Conservation (phyloP, 2,329 filamentous ascomycete species). For the Massarina eburnea region DNA sequence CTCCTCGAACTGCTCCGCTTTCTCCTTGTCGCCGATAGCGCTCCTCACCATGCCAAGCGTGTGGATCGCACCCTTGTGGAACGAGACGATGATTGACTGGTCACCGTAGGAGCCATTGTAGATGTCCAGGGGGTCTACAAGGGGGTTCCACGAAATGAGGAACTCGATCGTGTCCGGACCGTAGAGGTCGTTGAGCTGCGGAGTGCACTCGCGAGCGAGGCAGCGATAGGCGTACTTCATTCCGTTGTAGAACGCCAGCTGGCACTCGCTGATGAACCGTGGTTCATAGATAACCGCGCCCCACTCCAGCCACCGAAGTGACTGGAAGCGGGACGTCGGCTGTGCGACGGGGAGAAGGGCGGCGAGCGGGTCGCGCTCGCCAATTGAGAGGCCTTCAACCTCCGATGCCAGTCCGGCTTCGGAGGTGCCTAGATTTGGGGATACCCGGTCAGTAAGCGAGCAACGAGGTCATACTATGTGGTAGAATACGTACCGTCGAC, state of each 20-base stretch:
- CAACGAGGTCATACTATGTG: background rate
- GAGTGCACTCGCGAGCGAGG: background rate
- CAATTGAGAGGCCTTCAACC: background rate
- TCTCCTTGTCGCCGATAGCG: background rate
- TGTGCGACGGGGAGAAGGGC: background rate
- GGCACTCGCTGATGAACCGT: background rate
- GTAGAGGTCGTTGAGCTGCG: background rate
- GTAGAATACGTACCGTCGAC: no score
- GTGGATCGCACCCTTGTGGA: background rate
- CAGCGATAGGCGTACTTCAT: background rate
- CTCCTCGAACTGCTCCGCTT: background rate
- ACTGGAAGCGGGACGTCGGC: background rate
- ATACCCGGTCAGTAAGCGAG: background rate
- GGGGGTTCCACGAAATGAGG: background rate
- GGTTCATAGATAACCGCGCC: background rate
- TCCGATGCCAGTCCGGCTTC: background rate
- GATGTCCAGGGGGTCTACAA: background rate
- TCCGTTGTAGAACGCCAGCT: background rate
- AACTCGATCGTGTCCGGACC: background rate
- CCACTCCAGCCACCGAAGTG: background rate
- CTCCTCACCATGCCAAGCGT: background rate
- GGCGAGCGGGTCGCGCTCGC: background rate
- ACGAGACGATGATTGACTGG: background rate
- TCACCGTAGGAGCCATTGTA: background rate
- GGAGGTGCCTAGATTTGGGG: no score